Base-by-base conservation (phyloP, 192 early-diverging fungal species). In the Chytriomyces sp. region DNA sequence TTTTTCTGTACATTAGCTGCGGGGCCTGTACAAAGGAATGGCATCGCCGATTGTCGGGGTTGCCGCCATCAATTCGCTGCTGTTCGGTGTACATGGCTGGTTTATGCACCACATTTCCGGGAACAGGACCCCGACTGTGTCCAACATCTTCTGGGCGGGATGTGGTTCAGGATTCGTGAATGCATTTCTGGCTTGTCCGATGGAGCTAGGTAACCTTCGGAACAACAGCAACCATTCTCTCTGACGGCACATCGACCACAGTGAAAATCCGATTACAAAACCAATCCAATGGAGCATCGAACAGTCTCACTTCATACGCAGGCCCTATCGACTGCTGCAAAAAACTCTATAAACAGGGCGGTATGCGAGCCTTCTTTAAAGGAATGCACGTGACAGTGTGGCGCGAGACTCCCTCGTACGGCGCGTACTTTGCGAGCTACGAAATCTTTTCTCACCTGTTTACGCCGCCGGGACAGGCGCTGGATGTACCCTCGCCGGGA, bases 371-470 rank as follows among this genome's bases (percentile, higher is more conserved):
- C 2, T 77, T 75, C 52, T 82, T 71, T 59, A 60, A 70, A 12
- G 84, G 80, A 3, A 37, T 85, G 3, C 58, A 39, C 0, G 33
- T 57, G n/a, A 85, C 84, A 10, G 55, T 85, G 3, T 53, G 69
- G 22, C 74, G 84, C 12, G 84, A 85, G 65, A 84, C 79, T 17
- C 82, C 82, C 0, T 74, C 70, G 12, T 84, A 81, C 52, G 84
- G 84, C 34, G 77, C 75, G 36, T 85, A 85, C 56, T 85, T 85
- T 73, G 84, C 80, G n/a, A 75, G 77, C 31, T 85, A 81, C 56
- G 84, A 85, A 67, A 22, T 78, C 3, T 49, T 85, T 26, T 68
- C 72, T 19, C 59, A 72, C 5, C n/a, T 77, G 41, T 62, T 77
- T 22, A 52, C 72, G 12, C 80, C 80, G 25, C 64, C 65, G n/a